These are phyloP conservation scores for Tolypocladium nubicola DNA, from an alignment of 2,329 filamentous ascomycete genomes.

Conservation along the genomic window DNA sequence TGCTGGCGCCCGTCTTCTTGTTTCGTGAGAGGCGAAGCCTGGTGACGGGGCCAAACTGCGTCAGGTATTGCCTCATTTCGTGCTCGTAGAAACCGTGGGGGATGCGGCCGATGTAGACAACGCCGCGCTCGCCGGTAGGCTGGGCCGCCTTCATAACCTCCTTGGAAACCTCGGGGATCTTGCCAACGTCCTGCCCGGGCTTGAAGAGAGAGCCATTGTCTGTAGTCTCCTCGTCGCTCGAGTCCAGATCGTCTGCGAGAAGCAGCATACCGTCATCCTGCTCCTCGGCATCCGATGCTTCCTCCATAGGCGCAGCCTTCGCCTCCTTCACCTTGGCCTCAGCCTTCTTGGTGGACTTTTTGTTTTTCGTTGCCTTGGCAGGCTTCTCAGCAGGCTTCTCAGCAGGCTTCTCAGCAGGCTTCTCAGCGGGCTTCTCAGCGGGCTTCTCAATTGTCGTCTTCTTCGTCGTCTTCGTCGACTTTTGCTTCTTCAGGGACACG, in stretches of 20 bases:
- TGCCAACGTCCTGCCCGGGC: constrained; percentile 39
- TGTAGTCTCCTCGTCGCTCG: constrained; percentile 30
- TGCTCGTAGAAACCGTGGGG: constrained; percentile 94
- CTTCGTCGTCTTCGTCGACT: constrained; percentile 30
- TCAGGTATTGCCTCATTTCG: constrained; percentile 88
- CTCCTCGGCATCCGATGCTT: constrained; percentile 23
- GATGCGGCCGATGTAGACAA: constrained; percentile 83
- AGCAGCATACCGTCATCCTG: constrained; percentile 30
- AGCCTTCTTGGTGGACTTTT: constrained; percentile 23
- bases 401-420: constrained; percentile 9
- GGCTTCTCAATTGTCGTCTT: constrained; percentile 14
- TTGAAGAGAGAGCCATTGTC: constrained; percentile 28
- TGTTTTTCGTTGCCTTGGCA: constrained; percentile 10
- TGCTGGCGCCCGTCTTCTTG: constrained; percentile 79
- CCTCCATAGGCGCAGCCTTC: constrained; percentile 18
- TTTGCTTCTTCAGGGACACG: constrained; percentile 34
- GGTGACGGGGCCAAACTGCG: constrained; percentile 79
- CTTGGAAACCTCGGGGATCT: constrained; percentile 37
- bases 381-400: constrained; percentile 11
- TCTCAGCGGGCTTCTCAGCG: constrained; percentile 12
- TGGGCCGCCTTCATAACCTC: constrained; percentile 32
- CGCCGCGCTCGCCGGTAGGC: constrained; percentile 51
- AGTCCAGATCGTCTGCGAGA: constrained; percentile 33
- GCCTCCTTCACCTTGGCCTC: constrained; percentile 9
- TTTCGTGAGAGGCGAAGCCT: constrained; percentile 79